Base-by-base conservation (phyloP, 2,329 filamentous ascomycete species). In the Aquanectria penicillioides region DNA sequence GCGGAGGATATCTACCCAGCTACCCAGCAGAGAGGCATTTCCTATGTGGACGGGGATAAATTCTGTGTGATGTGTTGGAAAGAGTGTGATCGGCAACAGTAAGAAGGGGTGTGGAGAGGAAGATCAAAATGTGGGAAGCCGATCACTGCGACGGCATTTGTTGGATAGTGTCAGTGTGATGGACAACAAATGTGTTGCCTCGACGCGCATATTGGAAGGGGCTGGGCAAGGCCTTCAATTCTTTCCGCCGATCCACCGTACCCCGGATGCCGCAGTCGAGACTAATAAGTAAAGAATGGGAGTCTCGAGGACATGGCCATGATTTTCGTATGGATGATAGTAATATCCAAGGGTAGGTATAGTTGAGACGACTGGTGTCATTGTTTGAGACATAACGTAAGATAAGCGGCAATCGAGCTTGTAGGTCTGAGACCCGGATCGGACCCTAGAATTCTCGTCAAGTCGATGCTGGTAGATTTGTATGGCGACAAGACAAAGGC, bases 1-100 rank as follows among this genome's bases (percentile, higher is more conserved):
- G n/a, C n/a, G n/a, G n/a, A n/a, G n/a, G n/a, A n/a, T n/a, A n/a
- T n/a, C n/a, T n/a, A n/a, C n/a, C n/a, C n/a, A n/a, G n/a, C n/a
- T n/a, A n/a, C n/a, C n/a, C n/a, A n/a, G n/a, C n/a, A n/a, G n/a
- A 63, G 53, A 68, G 66, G 59, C 43, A 66, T 66, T 61, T 62
- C 63, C 57, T 62, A 51, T 36, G 57, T 50, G 65, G 58, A 60
- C 56, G 61, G 33, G 50, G 52, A 17, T 34, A n/a, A 23, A 22
- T 54, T 34, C 37, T 54, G 61, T 59, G 63, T 53, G 58, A 62
- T 63, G 40, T 46, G 25, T 51, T 57, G 51, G 49, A 57, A 51
- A 58, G 37, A 57, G 50, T 46, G 48, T 12, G 67, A 69, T 69
- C 67, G 51, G 46, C 67, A 61, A 38, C 44, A 18, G 55, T 61